phyloP scores from a whole-genome alignment of 2,329 filamentous ascomycete species.

The Zasmidium citrigriseum region DNA sequence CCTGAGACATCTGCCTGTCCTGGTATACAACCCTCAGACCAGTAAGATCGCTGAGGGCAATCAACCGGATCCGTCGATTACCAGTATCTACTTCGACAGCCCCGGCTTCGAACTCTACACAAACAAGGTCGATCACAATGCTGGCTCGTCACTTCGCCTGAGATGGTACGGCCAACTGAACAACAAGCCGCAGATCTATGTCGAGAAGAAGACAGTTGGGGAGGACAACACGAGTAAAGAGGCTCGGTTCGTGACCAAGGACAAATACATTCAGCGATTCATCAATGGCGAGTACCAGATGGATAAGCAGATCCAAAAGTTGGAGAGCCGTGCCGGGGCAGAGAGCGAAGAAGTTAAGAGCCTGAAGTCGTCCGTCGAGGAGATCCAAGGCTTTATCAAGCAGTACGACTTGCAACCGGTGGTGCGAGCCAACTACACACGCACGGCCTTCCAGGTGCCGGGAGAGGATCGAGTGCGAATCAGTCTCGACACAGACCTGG shows the following conservation, averaged over 20 bases:
- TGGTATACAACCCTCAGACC: slow-evolving; percentile 88
- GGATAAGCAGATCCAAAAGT: slow-evolving; percentile 86
- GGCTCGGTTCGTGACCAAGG: slow-evolving; percentile 80
- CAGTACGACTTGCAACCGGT: slow-evolving; percentile 79
- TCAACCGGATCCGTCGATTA: slow-evolving; percentile 82
- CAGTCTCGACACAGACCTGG: slow-evolving; percentile 88
- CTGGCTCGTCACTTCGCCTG: slow-evolving; percentile 80
- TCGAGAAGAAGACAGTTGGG: slow-evolving; percentile 87
- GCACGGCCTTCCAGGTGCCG: slow-evolving; percentile 95
- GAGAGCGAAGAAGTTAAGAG: slow-evolving; percentile 65
- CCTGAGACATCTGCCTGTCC: slow-evolving; percentile 81
- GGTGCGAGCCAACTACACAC: slow-evolving; percentile 86
- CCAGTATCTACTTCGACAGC: slow-evolving; percentile 94
- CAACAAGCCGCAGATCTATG: slow-evolving; percentile 73
- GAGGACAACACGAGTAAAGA: slow-evolving; percentile 77
- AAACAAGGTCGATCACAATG: slow-evolving; percentile 75
- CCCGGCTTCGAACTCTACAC: slow-evolving; percentile 82
- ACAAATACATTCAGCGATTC: slow-evolving; percentile 88
- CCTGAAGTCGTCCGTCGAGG: slow-evolving; percentile 70
- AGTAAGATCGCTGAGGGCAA: slow-evolving; percentile 78
- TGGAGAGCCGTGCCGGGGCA: slow-evolving; percentile 73
- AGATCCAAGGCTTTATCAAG: slow-evolving; percentile 78
- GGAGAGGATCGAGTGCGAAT: slow-evolving; percentile 87
- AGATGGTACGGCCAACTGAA: slow-evolving; percentile 89
- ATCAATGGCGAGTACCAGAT: slow-evolving; percentile 85